Evolutionary conservation across 768 basidiomycete species (phyloP).

Genomic region (Boletus subcaerulescens): DNA sequence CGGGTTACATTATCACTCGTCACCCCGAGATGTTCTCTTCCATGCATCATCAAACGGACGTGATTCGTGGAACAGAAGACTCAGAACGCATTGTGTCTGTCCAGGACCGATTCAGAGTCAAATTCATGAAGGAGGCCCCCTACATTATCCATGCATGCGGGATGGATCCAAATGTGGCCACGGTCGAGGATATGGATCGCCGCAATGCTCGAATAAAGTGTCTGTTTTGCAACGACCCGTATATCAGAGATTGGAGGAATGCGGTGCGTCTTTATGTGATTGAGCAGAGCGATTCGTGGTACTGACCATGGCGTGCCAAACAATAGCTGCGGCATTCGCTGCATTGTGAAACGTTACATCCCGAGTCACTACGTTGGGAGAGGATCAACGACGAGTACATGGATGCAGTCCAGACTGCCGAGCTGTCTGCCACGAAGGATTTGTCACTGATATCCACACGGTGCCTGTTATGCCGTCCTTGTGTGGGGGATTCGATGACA

Average conservation of each 20-base stretch:
- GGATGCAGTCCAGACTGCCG: not conserved
- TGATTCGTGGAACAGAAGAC: too few relatives aligned
- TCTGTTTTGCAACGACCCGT: not conserved
- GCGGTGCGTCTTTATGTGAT: not conserved
- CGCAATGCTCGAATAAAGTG: not conserved
- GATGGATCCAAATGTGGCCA: not conserved
- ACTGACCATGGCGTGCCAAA: not conserved
- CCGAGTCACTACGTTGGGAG: not conserved
- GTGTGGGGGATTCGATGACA: not conserved
- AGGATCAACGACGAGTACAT: not conserved
- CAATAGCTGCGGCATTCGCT: not conserved
- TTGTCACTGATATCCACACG: not conserved
- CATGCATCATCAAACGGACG: not conserved
- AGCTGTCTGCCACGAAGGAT: not conserved
- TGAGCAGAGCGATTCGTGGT: too few relatives aligned
- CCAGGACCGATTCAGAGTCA: not conserved
- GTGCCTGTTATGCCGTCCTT: not conserved
- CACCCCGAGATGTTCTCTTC: not conserved
- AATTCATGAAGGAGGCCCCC: not conserved
- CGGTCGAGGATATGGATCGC: conserved; percentile 1
- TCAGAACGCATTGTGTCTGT: not conserved
- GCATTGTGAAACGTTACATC: too few relatives aligned
- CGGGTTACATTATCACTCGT: not conserved
- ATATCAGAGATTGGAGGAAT: not conserved
- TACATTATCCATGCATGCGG: conserved; percentile 3